phyloP scores from a whole-genome alignment of 768 basidiomycete genomes.

The Butyriboletus loyo region DNA sequence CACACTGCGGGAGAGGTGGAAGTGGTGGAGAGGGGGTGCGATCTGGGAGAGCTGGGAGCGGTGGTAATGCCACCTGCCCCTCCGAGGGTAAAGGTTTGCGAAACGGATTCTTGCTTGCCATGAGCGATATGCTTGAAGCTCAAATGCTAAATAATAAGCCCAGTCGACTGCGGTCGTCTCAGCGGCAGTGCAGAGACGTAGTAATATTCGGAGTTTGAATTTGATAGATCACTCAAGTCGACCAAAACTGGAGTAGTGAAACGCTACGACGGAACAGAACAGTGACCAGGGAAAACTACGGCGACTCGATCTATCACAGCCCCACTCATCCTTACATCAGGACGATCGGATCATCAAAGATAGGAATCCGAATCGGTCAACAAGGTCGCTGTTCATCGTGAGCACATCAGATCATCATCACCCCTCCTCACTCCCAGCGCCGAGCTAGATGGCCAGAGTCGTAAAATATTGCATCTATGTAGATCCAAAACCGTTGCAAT shows the following conservation, averaged over 20 bases:
- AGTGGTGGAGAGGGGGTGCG: not conserved
- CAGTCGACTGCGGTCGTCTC: too few species aligned
- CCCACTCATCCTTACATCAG: not conserved
- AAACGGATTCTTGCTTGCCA: constrained; percentile 22
- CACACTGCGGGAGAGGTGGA: not conserved
- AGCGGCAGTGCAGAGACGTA: too few species aligned
- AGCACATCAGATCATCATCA: not conserved
- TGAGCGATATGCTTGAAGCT: not conserved
- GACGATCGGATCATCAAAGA: not conserved
- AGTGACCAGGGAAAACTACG: too few species aligned
- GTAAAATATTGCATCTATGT: not conserved
- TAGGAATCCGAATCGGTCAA: not conserved
- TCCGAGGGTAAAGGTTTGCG: not conserved
- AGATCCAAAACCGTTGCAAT: not conserved
- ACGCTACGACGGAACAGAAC: too few species aligned
- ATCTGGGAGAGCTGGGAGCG: constrained; percentile 4
- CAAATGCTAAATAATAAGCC: too few species aligned
- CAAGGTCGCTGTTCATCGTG: not conserved
- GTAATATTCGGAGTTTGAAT: not conserved
- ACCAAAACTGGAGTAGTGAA: not conserved
- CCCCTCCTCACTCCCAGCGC: not conserved
- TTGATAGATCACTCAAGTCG: too few species aligned
- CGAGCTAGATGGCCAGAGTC: not conserved
- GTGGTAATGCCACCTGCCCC: not conserved
- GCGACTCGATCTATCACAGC: not conserved